phyloP scores from a whole-genome alignment of 495 filamentous ascomycete genomes.

The Choiromyces venosus region DNA sequence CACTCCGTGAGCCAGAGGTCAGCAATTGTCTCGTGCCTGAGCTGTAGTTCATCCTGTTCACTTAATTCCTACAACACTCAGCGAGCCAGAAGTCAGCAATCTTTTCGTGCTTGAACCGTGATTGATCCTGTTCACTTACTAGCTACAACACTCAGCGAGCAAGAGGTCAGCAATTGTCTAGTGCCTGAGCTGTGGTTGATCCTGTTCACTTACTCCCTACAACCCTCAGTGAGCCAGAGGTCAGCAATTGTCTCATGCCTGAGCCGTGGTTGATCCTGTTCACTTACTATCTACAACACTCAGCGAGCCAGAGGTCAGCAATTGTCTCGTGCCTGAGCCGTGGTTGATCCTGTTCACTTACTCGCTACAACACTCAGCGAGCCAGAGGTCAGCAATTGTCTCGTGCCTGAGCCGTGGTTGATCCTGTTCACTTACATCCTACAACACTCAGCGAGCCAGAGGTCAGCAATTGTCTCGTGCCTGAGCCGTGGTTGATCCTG shows the following conservation, averaged over 20 bases:
- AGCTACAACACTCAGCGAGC: neutral
- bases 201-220: neutral
- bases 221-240: neutral
- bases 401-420: neutral
- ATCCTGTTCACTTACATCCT: neutral
- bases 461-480: neutral
- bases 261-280: neutral
- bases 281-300: neutral
- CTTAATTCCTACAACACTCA: neutral
- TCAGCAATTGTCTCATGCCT: neutral
- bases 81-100: neutral
- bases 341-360: neutral
- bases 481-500: neutral
- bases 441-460: neutral
- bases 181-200: neutral
- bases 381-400: neutral
- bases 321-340: neutral
- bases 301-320: neutral
- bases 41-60: neutral
- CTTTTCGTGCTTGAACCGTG: neutral
- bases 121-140: neutral
- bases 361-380: neutral
- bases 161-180: neutral
- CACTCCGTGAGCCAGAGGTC: too few relatives aligned
- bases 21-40: too few relatives aligned